Conservation (phyloP, 768 basidiomycete species). For the Suillus placidus region DNA sequence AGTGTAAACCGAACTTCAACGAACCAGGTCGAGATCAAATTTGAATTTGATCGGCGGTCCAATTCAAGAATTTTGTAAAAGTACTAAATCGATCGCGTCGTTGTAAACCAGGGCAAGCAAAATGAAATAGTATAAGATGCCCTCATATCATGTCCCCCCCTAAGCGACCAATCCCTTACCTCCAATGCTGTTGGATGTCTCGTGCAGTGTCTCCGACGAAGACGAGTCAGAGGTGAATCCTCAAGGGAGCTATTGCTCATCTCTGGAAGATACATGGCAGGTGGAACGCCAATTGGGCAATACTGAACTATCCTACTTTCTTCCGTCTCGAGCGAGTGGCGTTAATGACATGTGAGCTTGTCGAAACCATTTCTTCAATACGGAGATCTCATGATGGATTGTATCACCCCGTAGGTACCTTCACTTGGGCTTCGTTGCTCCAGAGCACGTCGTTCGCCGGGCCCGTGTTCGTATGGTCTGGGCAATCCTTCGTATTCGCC, state of each 20-base stretch:
- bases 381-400: background rate
- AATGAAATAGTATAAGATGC: slow-evolving; percentile 4
- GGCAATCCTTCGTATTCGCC: slow-evolving; percentile 70
- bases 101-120: background rate
- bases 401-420: slow-evolving; percentile 61
- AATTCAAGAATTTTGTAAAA: background rate
- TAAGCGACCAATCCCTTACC: background rate
- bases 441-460: slow-evolving; percentile 42
- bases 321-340: slow-evolving; percentile 75
- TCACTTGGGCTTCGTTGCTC: slow-evolving; percentile 67
- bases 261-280: slow-evolving; percentile 2
- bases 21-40: background rate
- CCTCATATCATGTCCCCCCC: too few relatives aligned
- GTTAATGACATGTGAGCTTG: slow-evolving; percentile 82
- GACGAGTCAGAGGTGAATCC: background rate
- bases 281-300: slow-evolving; percentile 65
- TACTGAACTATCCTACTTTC: slow-evolving; percentile 78
- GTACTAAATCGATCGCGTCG: background rate
- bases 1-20: background rate
- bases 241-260: background rate
- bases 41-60: background rate
- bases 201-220: background rate
- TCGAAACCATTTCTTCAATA: background rate
- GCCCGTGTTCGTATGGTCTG: slow-evolving; percentile 61
- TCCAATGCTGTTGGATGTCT: slow-evolving; percentile 2